Evolutionary conservation across 805 yeast genomes (phyloP).

Genomic region (Kazachstania kunashirensis): DNA sequence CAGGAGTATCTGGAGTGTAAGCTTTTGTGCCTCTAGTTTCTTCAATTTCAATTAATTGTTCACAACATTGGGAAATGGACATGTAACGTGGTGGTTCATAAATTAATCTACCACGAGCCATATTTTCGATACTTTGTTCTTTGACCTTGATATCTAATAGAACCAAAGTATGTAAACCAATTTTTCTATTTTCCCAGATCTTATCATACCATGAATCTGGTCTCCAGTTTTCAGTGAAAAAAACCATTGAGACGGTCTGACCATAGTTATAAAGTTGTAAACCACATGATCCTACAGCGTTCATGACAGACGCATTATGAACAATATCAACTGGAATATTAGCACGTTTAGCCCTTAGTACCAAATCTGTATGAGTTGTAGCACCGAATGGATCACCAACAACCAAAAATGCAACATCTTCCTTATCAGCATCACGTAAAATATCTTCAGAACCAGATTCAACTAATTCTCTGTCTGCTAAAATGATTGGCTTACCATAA

Average conservation of each 20-base stretch:
- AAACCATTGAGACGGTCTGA: constrained; percentile 92
- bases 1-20: constrained; percentile 80
- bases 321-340: constrained; percentile 70
- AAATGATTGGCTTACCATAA: constrained; percentile 73
- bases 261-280: constrained; percentile 91
- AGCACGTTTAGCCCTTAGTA: constrained; percentile 80
- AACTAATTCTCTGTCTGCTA: constrained; percentile 93
- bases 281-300: constrained; percentile 97
- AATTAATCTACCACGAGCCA: constrained; percentile 84
- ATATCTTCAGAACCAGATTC: constrained; percentile 83
- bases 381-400: constrained; percentile 99
- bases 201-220: constrained; percentile 93
- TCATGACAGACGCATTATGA: constrained; percentile 96
- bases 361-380: constrained; percentile 92
- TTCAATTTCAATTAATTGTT: constrained; percentile 81
- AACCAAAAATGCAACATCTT: constrained; percentile 86
- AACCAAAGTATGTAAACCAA: constrained; percentile 86
- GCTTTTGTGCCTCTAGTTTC: constrained; percentile 66
- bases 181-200: constrained; percentile 75
- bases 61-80: constrained; percentile 83
- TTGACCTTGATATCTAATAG: constrained; percentile 90
- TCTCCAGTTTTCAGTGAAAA: constrained; percentile 91
- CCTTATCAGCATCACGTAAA: constrained; percentile 61
- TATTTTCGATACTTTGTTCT: constrained; percentile 88
- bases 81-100: constrained; percentile 97